phyloP scores from a whole-genome alignment of 352 stramenopile species.

The Aphanomyces invadans region DNA sequence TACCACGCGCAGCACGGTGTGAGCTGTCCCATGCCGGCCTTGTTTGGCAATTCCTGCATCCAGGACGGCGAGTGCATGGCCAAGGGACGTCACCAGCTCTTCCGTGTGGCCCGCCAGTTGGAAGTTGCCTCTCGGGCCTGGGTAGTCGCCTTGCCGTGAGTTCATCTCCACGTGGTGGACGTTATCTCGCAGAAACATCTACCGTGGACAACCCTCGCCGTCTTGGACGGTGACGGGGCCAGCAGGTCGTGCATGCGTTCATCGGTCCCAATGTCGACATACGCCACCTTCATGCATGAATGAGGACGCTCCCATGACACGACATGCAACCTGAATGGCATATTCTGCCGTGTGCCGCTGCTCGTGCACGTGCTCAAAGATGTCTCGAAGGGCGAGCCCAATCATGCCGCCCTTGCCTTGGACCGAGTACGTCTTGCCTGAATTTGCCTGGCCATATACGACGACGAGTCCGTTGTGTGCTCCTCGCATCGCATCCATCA shows the following conservation, averaged over 20 bases:
- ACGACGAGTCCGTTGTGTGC: slow-evolving; percentile 13
- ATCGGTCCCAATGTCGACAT: slow-evolving; percentile 12
- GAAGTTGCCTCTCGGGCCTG: background rate
- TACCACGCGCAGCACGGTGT: slow-evolving; percentile 8
- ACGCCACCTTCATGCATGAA: background rate
- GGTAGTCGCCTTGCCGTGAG: too few relatives aligned
- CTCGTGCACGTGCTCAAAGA: slow-evolving; percentile 4
- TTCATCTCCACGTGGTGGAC: too few relatives aligned
- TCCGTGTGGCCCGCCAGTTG: background rate
- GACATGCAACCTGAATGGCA: slow-evolving; percentile 2
- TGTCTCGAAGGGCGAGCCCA: background rate
- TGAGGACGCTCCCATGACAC: background rate
- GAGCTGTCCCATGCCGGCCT: background rate
- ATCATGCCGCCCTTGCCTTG: background rate
- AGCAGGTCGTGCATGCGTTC: background rate
- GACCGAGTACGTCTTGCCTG: slow-evolving; percentile 16
- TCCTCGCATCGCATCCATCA: background rate
- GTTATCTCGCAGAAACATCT: too few relatives aligned
- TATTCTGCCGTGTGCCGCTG: background rate
- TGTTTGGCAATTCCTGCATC: slow-evolving; percentile 2
- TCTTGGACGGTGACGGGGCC: background rate
- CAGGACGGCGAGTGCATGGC: background rate
- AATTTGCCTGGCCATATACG: slow-evolving; percentile 14
- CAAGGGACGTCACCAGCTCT: background rate
- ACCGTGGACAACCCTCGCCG: background rate